Evolutionary conservation across 2,329 filamentous ascomycete species (phyloP), one percentile per base, ranked within the genome.

Genomic region (Bisporella sp.): DNA sequence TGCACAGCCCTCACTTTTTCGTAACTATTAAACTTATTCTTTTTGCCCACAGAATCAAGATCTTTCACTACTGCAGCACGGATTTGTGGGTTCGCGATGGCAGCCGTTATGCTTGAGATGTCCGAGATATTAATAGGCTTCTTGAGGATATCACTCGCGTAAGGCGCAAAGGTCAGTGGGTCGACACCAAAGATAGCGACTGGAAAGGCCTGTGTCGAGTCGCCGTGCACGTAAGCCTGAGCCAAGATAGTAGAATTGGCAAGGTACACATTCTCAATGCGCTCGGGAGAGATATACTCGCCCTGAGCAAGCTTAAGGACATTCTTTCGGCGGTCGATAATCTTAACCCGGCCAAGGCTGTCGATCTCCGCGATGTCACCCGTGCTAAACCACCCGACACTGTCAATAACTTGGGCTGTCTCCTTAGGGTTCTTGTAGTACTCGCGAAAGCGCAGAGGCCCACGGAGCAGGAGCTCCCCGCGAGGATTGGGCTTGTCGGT

Each of bases 301-400:
- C 93, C 93, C 70, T 99, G 93, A 0, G 92, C 85, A 49, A 99
- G 81, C 78, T 99, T 99, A 66, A 99, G 82, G 13, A 99, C 89
- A 71, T 97, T 97, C 85, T 99, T 99, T 72, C 90, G 85, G 62
- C 93, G 90, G 70, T 99, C 93, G 62, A 99, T 85, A 69, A 99
- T 95, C 69, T 81, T 84, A 75, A 97, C 85, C 54, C 91, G 88
- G 55, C 93, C 93, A 64, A 87, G 70, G 59, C 83, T 82, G 69
- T 99, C 93, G 29, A 99, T 76, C 57, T 84, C 80, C 64, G 83
- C 89, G 58, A 99, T 92, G 63, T 99, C 93, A 49, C 93, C 93
- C 0, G 90, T 96, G 67, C 87, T 86, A 79, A 99, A 97, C 93
- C 93, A 99, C 54, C 93, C 93, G 57, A 96, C 90, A 31, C 84